Conservation (phyloP, 345 rosid genomes). For the Boechera divaricarpa region DNA sequence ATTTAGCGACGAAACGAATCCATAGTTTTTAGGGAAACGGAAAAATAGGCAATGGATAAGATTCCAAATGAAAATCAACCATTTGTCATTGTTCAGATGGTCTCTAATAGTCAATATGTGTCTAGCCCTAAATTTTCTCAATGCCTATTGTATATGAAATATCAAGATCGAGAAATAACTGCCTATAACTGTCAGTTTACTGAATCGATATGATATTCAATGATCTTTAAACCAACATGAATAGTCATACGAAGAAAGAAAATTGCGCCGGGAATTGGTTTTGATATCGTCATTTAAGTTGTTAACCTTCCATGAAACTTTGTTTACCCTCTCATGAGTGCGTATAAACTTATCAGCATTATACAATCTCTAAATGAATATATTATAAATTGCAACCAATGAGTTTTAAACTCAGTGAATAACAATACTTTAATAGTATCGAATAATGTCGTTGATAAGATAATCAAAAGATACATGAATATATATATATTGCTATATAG, state of each 20-base stretch:
- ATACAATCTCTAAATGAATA: neutral
- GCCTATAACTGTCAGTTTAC: neutral
- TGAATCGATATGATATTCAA: neutral
- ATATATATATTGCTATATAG: neutral
- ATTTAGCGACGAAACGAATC: neutral
- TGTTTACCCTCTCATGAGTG: neutral
- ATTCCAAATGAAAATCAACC: neutral
- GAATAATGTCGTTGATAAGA: slow-evolving; percentile 1
- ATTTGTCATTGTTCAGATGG: neutral
- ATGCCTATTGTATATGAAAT: neutral
- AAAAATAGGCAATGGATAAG: neutral
- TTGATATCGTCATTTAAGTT: neutral
- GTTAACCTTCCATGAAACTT: neutral
- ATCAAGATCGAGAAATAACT: neutral
- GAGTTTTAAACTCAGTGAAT: neutral
- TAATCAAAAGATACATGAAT: slow-evolving; percentile 9
- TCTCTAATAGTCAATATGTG: neutral
- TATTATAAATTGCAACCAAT: slow-evolving; percentile 14
- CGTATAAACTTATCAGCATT: neutral
- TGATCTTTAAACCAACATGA: slow-evolving; percentile 9
- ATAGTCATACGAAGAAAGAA: neutral
- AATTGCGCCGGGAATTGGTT: neutral
- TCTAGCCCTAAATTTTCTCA: neutral
- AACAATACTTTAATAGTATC: neutral
- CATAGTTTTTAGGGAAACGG: neutral